Conservation (phyloP, 1,284 basidiomycete genomes). For the Phenoliferia sp. region DNA sequence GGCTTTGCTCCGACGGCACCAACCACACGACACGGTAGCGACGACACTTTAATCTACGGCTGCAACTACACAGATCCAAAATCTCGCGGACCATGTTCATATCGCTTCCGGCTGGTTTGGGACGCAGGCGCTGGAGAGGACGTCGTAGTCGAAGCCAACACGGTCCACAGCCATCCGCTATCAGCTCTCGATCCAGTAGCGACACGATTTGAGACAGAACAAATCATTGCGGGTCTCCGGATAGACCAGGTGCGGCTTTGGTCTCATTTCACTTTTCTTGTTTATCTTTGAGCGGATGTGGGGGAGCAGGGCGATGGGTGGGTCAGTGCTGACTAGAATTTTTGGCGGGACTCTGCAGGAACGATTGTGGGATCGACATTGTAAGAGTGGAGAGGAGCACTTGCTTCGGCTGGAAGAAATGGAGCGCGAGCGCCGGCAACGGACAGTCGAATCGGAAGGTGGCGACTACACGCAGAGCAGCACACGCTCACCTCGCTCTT, state of each 20-base stretch:
- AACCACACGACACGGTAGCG: background rate
- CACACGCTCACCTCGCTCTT: background rate
- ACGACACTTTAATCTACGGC: background rate
- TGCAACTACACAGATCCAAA: background rate
- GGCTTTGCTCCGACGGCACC: background rate
- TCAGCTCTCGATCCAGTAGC: background rate
- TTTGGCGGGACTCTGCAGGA: background rate
- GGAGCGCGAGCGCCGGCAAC: background rate
- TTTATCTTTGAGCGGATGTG: background rate
- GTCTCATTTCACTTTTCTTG: no score
- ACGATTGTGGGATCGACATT: background rate
- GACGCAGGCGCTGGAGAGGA: background rate
- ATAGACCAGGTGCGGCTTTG: background rate
- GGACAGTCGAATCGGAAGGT: background rate
- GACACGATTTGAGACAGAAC: background rate
- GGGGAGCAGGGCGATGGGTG: background rate
- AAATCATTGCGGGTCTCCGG: background rate
- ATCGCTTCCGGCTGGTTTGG: background rate
- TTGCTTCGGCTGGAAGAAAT: background rate
- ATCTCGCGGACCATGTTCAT: background rate
- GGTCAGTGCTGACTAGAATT: background rate
- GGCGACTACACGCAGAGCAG: no score
- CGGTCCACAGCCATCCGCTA: background rate
- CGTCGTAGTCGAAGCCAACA: background rate
- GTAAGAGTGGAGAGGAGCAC: background rate